Base-by-base conservation (phyloP, 176 grass and related monocot species). In the Carex littledalei region DNA sequence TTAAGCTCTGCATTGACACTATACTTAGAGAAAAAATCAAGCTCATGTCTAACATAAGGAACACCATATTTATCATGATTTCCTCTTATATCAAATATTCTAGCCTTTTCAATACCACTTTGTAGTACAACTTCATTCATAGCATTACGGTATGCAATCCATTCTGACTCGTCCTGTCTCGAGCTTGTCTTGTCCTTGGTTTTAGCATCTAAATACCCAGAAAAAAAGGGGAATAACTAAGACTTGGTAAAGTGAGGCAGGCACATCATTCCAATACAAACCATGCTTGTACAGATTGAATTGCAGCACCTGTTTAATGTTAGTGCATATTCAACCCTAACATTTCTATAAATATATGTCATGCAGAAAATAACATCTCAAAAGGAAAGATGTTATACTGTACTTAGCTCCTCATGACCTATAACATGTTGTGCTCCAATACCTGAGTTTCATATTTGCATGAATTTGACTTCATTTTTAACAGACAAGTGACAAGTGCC, bases 41-140 rank as follows among this genome's bases (percentile, higher is more conserved):
- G 84, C 49, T 92, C 24, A 18, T 87, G 82, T 70, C 86, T 91
- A 85, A 85, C 93, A 85, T 80, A 74, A 20, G 95, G 92, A 86
- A 97, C 89, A 87, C 95, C 95, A 86, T 97, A 97, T 58, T 90
- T 94, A 80, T 97, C 95, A 89, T 97, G 95, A 91, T 97, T 97
- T 55, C 92, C 95, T 94, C 95, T 90, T 72, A 93, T 94, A 84
- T 97, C 95, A 91, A 97, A 94, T 88, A 97, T 93, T 81, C 89
- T 90, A 37, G 50, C 83, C 73, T 86, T 93, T 53, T 88, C 88
- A 77, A 97, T 88, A 50, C 87, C 89, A 53, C 89, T 74, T 59
- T 35, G 41, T 81, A 41, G 52, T 84, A 87, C 91, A 85, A 97
- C 83, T 91, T 67, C 79, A 80, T 97, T 88, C 55, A 97, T 69